Evolutionary conservation across 23 red algal genomes (phyloP).

Genomic region (Gracilaria caudata): DNA sequence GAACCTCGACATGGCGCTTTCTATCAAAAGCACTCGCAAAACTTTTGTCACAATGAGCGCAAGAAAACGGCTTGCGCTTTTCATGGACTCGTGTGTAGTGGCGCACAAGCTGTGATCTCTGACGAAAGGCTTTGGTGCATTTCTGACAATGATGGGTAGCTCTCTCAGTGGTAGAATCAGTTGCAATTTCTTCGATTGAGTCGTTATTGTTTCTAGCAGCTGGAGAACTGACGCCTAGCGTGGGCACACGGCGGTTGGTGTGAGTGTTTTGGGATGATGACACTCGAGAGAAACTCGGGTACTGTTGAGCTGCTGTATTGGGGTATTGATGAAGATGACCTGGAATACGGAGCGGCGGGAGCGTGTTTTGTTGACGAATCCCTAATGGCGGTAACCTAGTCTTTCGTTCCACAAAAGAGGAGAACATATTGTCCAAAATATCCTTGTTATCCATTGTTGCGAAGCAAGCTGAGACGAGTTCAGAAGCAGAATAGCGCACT

Average conservation of each 20-base stretch:
- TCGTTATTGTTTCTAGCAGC: conserved; percentile 1
- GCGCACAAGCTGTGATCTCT: conserved; percentile 48
- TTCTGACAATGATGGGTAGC: conserved; percentile 53
- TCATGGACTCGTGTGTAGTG: conserved; percentile 81
- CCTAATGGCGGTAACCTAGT: conserved; percentile 1
- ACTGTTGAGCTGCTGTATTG: background rate
- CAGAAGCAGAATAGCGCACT: background rate
- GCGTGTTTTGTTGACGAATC: background rate
- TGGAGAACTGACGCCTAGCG: background rate
- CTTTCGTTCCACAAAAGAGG: conserved; percentile 43
- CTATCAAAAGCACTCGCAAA: conserved; percentile 71
- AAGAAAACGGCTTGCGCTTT: conserved; percentile 67
- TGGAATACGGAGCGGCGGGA: conserved; percentile 31
- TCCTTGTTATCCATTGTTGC: conserved; percentile 55
- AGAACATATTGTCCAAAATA: conserved; percentile 46
- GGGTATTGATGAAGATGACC: conserved; percentile 14
- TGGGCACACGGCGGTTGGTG: background rate
- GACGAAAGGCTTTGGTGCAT: conserved; percentile 64
- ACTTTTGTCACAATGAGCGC: conserved; percentile 67
- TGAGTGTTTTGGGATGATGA: conserved; percentile 1
- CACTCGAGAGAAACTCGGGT: background rate
- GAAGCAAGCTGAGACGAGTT: background rate
- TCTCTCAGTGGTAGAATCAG: conserved; percentile 18
- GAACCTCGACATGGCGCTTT: conserved; percentile 74
- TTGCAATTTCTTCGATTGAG: conserved; percentile 47